Conservation (phyloP, 2,329 filamentous ascomycete species). For the Aspergillus sp. region DNA sequence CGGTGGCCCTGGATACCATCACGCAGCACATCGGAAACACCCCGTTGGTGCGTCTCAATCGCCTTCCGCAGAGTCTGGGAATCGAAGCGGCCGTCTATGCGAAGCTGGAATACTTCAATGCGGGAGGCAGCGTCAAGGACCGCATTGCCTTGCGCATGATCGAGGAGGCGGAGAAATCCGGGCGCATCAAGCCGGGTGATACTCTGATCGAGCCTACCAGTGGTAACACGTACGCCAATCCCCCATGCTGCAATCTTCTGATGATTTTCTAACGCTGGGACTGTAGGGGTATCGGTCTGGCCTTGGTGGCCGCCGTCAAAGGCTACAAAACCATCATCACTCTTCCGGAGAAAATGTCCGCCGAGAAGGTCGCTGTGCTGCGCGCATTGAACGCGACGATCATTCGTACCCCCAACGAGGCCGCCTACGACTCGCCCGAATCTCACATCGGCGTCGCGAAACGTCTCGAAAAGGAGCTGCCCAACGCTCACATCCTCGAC, state of each 20-base stretch:
- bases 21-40: constrained; percentile 92
- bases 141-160: constrained; percentile 96
- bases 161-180: constrained; percentile 86
- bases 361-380: constrained; percentile 94
- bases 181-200: constrained; percentile 94
- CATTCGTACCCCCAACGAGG: constrained; percentile 93
- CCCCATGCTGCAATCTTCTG: not conserved
- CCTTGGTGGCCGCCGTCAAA: constrained; percentile 91
- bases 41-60: constrained; percentile 91
- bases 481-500: constrained; percentile 94
- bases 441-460: constrained; percentile 94
- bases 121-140: constrained; percentile 91
- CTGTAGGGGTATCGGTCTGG: constrained; percentile 77
- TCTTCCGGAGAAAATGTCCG: constrained; percentile 98
- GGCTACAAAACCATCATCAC: constrained; percentile 99
- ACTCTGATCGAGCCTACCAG: constrained; percentile 97
- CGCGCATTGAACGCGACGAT: constrained; percentile 94
- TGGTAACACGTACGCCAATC: constrained; percentile 74
- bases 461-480: constrained; percentile 89
- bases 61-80: constrained; percentile 84
- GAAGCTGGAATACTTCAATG: constrained; percentile 92
- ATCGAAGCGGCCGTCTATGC: constrained; percentile 87
- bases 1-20: constrained; percentile 63
- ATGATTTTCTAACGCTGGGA: not conserved
- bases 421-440: constrained; percentile 90